phyloP scores from a whole-genome alignment of 163 green algal species.

The Chlamydomonas reinhardtii region DNA sequence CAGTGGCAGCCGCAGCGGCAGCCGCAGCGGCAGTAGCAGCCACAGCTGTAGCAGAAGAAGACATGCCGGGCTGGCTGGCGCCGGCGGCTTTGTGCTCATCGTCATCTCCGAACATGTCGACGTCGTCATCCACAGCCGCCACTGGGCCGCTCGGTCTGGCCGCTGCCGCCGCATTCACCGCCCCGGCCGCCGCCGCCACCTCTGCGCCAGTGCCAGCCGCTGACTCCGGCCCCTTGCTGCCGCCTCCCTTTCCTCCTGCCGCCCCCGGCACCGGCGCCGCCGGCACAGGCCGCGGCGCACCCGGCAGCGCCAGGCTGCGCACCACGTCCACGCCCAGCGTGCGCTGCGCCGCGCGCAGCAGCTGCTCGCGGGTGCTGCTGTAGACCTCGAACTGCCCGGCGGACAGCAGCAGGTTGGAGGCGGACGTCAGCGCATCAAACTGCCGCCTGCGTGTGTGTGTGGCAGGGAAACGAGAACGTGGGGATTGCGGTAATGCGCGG shows the following conservation, averaged over 20 bases:
- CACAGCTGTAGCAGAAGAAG: too few relatives aligned
- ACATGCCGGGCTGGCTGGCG: not conserved
- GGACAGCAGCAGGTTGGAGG: conserved; percentile 46
- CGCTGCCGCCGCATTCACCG: not conserved
- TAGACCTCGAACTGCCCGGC: conserved; percentile 46
- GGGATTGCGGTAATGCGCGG: not conserved
- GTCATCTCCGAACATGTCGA: conserved; percentile 43
- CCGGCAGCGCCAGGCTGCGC: conserved; percentile 3
- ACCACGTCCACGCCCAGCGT: conserved; percentile 23
- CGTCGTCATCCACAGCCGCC: conserved; percentile 3
- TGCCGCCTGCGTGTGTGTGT: conserved; percentile 9
- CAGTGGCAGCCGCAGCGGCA: not conserved
- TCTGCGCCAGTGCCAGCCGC: too few relatives aligned
- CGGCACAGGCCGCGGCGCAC: not conserved
- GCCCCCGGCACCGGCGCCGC: not conserved
- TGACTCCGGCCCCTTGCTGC: not conserved
- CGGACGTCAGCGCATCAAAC: conserved; percentile 47
- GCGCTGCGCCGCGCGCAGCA: conserved; percentile 31
- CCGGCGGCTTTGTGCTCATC: not conserved
- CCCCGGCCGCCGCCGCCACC: not conserved
- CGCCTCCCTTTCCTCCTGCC: not conserved
- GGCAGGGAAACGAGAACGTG: not conserved
- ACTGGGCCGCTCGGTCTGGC: not conserved
- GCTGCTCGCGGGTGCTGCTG: conserved; percentile 42
- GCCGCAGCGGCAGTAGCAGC: not conserved